Percentiles rank a stretch among this genome's conserved stretches.
Evolutionary conservation across 768 basidiomycete genomes (phyloP).

Genomic region (Trametes villosa): DNA sequence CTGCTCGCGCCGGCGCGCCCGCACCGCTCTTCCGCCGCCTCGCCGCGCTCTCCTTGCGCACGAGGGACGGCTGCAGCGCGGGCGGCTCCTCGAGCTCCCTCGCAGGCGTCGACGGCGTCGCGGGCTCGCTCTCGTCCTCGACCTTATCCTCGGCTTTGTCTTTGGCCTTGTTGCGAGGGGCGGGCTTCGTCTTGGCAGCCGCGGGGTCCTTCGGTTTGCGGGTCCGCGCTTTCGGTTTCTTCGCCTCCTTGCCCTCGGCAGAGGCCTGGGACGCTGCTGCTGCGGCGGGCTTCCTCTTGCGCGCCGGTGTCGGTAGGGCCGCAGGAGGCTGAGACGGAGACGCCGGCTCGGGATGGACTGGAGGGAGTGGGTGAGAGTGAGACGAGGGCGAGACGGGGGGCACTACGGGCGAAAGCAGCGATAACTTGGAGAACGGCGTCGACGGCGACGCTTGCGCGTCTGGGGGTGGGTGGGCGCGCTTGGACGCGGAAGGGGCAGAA

Average conservation of each 20-base stretch:
- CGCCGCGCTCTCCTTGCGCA: constrained; percentile 7
- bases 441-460: constrained; percentile 45
- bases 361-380: constrained; percentile 15
- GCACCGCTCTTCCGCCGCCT: constrained; percentile 1
- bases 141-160: no score
- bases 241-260: not conserved
- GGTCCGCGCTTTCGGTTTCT: constrained; percentile 1
- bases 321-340: not conserved
- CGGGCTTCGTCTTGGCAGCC: no score
- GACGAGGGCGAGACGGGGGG: constrained; percentile 5
- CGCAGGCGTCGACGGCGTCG: not conserved
- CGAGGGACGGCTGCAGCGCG: constrained; percentile 7
- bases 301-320: not conserved
- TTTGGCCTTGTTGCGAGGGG: no score
- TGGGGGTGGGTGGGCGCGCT: not conserved
- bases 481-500: not conserved
- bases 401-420: constrained; percentile 45
- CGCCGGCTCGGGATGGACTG: not conserved
- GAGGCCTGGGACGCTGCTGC: not conserved
- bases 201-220: constrained; percentile 7
- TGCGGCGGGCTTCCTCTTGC: constrained; percentile 1
- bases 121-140: not conserved
- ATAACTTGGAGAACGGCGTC: constrained; percentile 55
- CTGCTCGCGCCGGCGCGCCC: not conserved
- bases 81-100: constrained; percentile 5